Evolutionary conservation across 768 basidiomycete species (phyloP).

Genomic region (Mrakia frigida): DNA sequence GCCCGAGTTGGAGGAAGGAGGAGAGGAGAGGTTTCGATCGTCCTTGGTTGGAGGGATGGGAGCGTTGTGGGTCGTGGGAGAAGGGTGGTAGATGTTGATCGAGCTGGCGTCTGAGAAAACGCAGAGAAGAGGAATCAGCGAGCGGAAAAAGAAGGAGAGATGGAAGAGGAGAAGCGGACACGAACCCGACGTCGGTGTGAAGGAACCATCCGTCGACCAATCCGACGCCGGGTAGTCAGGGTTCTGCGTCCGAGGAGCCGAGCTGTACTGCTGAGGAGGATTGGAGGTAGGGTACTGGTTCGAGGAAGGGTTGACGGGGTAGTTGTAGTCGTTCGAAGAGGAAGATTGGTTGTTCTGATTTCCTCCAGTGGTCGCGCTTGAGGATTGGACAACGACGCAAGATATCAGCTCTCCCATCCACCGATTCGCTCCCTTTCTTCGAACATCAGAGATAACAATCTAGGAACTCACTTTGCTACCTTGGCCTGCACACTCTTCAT

Average conservation of each 20-base stretch:
- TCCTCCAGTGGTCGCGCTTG: not conserved
- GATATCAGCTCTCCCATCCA: no score
- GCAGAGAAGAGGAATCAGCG: not conserved
- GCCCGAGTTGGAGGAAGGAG: not conserved
- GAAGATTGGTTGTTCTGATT: not conserved
- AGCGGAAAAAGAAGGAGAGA: not conserved
- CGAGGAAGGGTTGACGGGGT: constrained; percentile 20
- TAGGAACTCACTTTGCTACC: constrained; percentile 16
- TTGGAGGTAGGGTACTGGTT: not conserved
- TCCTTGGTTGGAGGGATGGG: not conserved
- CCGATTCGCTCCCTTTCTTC: no score
- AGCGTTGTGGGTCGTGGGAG: not conserved
- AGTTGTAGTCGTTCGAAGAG: constrained; percentile 14
- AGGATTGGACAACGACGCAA: no score
- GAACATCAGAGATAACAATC: no score
- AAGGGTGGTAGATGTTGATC: constrained; percentile 17
- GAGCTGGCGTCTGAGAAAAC: not conserved
- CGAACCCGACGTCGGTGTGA: not conserved
- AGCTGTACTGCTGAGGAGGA: not conserved
- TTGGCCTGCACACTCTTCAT: constrained; percentile 28
- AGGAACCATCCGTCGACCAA: constrained; percentile 15
- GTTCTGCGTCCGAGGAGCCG: constrained; percentile 24
- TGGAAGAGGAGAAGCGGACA: not conserved
- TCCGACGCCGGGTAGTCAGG: constrained; percentile 18
- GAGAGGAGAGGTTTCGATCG: not conserved